These are phyloP conservation scores for Saccharomycopsis malanga DNA, from an alignment of 805 yeast species.

Conservation along the genomic window DNA sequence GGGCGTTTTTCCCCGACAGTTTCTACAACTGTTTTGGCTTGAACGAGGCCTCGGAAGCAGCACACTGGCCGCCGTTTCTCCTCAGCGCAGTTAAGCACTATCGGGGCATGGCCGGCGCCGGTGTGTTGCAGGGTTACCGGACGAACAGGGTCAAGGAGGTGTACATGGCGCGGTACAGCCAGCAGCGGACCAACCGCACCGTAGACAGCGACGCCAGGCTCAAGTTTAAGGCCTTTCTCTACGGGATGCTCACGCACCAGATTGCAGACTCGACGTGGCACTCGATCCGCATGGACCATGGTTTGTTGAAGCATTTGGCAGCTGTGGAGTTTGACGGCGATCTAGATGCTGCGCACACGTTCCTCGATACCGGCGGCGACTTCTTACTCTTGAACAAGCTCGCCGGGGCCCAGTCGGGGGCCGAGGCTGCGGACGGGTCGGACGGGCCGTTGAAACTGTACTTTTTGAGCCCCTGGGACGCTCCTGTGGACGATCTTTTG, in stretches of 20 bases:
- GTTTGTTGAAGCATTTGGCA: constrained; percentile 45
- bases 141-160: background rate
- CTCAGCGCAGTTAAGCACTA: constrained; percentile 39
- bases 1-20: constrained; percentile 65
- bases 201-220: no score
- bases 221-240: constrained; percentile 45
- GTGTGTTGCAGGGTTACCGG: background rate
- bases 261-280: constrained; percentile 65
- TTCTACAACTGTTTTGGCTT: constrained; percentile 52
- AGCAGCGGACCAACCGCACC: background rate
- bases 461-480: constrained; percentile 33
- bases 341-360: constrained; percentile 42
- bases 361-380: constrained; percentile 60
- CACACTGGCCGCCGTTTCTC: constrained; percentile 68
- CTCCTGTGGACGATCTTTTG: constrained; percentile 39
- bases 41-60: constrained; percentile 48
- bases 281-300: constrained; percentile 43
- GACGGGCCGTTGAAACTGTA: constrained; percentile 19
- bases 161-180: background rate
- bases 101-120: constrained; percentile 26
- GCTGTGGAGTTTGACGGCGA: constrained; percentile 50
- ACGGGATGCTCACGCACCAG: constrained; percentile 57
- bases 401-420: constrained; percentile 21
- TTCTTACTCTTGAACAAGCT: constrained; percentile 40
- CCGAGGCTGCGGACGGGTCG: background rate